These are phyloP conservation scores for Drechslerella dactyloides DNA, from an alignment of 2,329 filamentous ascomycete species.

Conservation along the genomic window DNA sequence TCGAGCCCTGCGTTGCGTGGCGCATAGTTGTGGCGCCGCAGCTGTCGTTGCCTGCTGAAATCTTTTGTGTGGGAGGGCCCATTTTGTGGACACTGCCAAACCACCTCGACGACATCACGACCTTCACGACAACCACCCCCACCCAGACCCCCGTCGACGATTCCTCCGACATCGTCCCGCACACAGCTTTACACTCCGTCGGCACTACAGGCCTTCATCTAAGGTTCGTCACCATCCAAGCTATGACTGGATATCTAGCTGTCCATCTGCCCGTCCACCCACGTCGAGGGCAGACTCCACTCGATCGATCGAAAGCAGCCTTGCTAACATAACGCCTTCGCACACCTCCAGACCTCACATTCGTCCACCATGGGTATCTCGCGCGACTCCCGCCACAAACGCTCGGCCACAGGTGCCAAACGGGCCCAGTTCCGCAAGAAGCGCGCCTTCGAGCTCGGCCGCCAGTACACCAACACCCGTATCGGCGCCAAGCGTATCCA, in stretches of 20 bases:
- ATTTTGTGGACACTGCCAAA: constrained; percentile 22
- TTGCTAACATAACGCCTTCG: too few species aligned
- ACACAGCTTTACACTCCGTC: constrained; percentile 11
- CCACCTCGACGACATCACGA: constrained; percentile 49
- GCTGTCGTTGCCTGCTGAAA: constrained; percentile 5
- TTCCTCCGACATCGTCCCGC: constrained; percentile 9
- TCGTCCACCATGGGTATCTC: constrained; percentile 89
- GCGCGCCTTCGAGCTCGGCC: constrained; percentile 99
- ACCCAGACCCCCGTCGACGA: constrained; percentile 34
- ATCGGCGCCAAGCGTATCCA: constrained; percentile 97
- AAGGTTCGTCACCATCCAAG: constrained; percentile 42
- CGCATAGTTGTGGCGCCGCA: constrained; percentile 13
- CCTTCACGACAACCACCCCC: constrained; percentile 30
- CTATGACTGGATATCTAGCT: too few species aligned
- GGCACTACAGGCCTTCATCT: constrained; percentile 32
- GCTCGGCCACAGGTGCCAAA: constrained; percentile 98
- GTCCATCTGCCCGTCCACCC: too few species aligned
- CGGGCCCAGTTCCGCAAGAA: constrained; percentile 94
- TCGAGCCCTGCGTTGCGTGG: constrained; percentile 44
- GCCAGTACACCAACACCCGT: constrained; percentile 99
- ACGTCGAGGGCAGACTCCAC: too few species aligned
- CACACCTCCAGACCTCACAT: constrained; percentile 53
- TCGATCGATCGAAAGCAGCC: too few species aligned
- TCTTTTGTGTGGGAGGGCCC: constrained; percentile 33
- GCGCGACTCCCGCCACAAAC: constrained; percentile 99